A percentile compares a stretch with the other conserved stretches of the same genome.
Conservation (phyloP, 139 green algal genomes). For the Chlamydomonas applanata region DNA sequence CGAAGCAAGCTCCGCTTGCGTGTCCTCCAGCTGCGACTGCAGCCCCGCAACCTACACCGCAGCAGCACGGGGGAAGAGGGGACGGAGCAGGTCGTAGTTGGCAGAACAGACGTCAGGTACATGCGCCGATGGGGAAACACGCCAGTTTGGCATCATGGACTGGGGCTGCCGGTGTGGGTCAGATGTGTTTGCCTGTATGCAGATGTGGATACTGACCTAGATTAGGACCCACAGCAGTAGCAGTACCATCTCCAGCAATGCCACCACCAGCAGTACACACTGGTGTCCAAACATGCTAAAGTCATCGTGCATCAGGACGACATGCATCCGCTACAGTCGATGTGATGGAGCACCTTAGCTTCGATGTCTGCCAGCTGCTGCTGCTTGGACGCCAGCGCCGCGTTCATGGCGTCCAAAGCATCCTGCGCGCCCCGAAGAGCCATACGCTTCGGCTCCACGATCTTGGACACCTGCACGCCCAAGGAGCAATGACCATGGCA, state of each 20-base stretch:
- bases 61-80: background rate
- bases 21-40: constrained; percentile 33
- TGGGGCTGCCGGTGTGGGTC: no score
- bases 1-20: constrained; percentile 33
- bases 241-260: background rate
- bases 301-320: background rate
- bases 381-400: constrained; percentile 39
- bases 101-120: no score
- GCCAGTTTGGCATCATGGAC: no score
- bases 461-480: background rate
- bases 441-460: constrained; percentile 56
- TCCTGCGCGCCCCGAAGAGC: constrained; percentile 32
- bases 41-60: constrained; percentile 25
- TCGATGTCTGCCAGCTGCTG: constrained; percentile 34
- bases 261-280: background rate
- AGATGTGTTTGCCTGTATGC: no score
- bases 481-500: no score
- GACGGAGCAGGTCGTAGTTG: no score
- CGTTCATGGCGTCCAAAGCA: constrained; percentile 50
- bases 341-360: constrained; percentile 17
- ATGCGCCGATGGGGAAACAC: no score
- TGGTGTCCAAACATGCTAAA: background rate
- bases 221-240: background rate
- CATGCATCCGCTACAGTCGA: background rate
- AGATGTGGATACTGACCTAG: no score